phyloP scores from a whole-genome alignment of 2,329 filamentous ascomycete genomes.

The Fusarium sp. region DNA sequence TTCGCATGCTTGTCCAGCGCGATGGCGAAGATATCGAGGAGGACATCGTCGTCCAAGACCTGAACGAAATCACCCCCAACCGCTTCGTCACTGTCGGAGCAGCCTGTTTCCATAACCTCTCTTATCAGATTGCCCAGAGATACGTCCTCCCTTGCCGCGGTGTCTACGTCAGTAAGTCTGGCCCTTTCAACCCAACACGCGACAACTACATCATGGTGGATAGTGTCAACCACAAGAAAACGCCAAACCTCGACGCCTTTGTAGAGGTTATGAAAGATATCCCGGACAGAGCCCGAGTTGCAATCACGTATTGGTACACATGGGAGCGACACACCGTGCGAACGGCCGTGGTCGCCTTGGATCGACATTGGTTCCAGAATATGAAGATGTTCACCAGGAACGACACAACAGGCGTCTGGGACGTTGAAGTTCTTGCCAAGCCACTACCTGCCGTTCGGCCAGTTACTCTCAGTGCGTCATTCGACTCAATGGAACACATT shows the following conservation, averaged over 20 bases:
- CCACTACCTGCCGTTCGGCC: slow-evolving; percentile 80
- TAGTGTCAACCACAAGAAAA: slow-evolving; percentile 81
- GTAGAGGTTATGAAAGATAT: slow-evolving; percentile 27
- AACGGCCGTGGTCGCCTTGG: slow-evolving; percentile 90
- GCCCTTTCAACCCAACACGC: background rate
- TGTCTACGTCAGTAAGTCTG: slow-evolving; percentile 75
- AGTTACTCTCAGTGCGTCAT: slow-evolving; percentile 82
- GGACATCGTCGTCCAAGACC: slow-evolving; percentile 84
- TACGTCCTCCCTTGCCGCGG: slow-evolving; percentile 93
- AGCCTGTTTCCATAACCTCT: slow-evolving; percentile 93
- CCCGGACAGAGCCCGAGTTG: slow-evolving; percentile 24
- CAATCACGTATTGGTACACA: slow-evolving; percentile 20
- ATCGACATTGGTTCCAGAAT: slow-evolving; percentile 94
- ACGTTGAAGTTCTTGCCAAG: slow-evolving; percentile 87
- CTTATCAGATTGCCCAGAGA: slow-evolving; percentile 94
- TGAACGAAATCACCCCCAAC: slow-evolving; percentile 94
- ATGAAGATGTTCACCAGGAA: slow-evolving; percentile 94
- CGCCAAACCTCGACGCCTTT: slow-evolving; percentile 75
- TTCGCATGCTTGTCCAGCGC: slow-evolving; percentile 85
- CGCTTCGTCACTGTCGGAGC: slow-evolving; percentile 95
- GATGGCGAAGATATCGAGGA: slow-evolving; percentile 89
- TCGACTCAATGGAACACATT: slow-evolving; percentile 90
- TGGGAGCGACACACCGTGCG: slow-evolving; percentile 78
- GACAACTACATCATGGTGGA: slow-evolving; percentile 73
- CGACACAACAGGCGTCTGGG: slow-evolving; percentile 90